These are phyloP conservation scores for Colletotrichum tanaceti DNA, from an alignment of 2,329 filamentous ascomycete species.

Conservation along the genomic window DNA sequence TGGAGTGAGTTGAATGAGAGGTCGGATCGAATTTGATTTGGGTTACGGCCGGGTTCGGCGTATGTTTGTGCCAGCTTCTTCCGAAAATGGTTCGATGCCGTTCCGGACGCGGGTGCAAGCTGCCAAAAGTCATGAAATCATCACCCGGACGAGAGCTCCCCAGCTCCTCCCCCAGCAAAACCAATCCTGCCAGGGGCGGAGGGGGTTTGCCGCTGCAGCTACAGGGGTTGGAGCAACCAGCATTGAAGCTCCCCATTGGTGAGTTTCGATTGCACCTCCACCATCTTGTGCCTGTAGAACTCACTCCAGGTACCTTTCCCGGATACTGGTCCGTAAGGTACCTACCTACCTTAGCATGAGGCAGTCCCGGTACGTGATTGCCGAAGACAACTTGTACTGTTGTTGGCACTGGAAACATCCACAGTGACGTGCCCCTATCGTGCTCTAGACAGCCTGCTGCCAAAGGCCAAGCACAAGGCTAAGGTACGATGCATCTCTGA, in stretches of 20 bases:
- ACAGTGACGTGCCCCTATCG: not conserved
- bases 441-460: not conserved
- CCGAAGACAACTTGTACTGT: not conserved
- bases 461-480: not conserved
- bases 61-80: conserved; percentile 17
- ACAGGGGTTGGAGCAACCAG: conserved; percentile 10
- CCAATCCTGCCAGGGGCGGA: conserved; percentile 22
- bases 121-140: conserved; percentile 39
- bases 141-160: conserved; percentile 34
- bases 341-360: too few relatives aligned
- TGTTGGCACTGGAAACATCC: not conserved
- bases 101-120: conserved; percentile 30
- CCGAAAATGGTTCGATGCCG: conserved; percentile 36
- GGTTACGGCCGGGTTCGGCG: conserved; percentile 26
- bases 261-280: not conserved
- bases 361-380: too few relatives aligned
- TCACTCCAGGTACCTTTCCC: too few relatives aligned
- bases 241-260: conserved; percentile 31
- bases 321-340: too few relatives aligned
- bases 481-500: not conserved
- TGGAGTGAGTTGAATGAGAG: conserved; percentile 17
- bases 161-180: conserved; percentile 26
- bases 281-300: not conserved
- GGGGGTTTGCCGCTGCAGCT: conserved; percentile 11
- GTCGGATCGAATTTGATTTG: not conserved